Conservation (phyloP, 441 rosid genomes). For the Erodium chrysanthum region DNA sequence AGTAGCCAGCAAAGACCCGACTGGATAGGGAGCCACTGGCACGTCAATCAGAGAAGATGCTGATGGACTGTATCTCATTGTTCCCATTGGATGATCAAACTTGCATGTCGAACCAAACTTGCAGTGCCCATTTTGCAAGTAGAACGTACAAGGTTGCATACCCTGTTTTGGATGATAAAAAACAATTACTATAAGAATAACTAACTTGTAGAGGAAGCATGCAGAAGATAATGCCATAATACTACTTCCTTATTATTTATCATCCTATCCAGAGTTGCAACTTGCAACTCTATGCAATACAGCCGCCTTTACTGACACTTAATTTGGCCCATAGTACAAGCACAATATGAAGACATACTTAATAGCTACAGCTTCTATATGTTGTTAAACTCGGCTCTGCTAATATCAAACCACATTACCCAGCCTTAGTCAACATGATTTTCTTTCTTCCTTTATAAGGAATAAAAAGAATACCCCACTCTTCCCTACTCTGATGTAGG, state of each 20-base stretch:
- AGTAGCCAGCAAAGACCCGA: constrained; percentile 25
- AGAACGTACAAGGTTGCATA: constrained; percentile 3
- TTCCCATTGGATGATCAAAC: constrained; percentile 7
- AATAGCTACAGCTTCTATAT: neutral
- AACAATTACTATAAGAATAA: neutral
- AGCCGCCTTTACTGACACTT: neutral
- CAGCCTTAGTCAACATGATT: too few relatives aligned
- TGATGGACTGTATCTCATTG: constrained; percentile 10
- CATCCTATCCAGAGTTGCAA: neutral
- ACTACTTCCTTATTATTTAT: neutral
- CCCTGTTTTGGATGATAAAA: neutral
- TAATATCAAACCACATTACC: neutral
- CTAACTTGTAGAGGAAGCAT: neutral
- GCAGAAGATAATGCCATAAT: neutral
- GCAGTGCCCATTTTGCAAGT: constrained; percentile 9
- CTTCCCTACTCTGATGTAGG: neutral
- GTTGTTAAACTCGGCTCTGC: neutral
- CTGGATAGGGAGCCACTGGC: constrained; percentile 9
- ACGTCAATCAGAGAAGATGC: constrained; percentile 1
- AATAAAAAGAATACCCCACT: neutral
- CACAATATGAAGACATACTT: neutral
- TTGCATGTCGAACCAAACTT: constrained; percentile 9
- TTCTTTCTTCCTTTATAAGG: neutral
- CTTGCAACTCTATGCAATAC: neutral
- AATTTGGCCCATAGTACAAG: too few relatives aligned